These are phyloP conservation scores for Eucalyptus sp. DNA, from an alignment of 345 rosid species.

Conservation along the genomic window DNA sequence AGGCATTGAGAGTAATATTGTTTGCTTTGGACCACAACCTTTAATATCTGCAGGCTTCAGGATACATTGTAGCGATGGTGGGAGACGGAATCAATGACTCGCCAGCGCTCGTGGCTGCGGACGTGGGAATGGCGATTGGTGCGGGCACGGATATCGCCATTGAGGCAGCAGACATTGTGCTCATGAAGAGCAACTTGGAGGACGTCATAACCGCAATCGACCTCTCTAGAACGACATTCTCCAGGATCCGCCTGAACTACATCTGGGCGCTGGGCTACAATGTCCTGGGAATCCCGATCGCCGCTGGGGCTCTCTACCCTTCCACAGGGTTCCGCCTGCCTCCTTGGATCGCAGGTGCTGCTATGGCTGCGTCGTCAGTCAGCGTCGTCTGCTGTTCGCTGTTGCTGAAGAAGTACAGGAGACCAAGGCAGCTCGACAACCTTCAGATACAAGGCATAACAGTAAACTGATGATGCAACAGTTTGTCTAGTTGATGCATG, in stretches of 20 bases:
- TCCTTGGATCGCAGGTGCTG: conserved; percentile 98
- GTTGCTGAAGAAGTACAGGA: conserved; percentile 54
- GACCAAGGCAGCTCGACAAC: conserved; percentile 54
- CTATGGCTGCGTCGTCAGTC: conserved; percentile 97
- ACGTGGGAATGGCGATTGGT: conserved; percentile 95
- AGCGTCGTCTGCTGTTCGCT: conserved; percentile 90
- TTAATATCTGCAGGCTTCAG: conserved; percentile 38
- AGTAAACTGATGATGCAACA: conserved; percentile 13
- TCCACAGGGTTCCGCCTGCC: conserved; percentile 58
- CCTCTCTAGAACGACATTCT: conserved; percentile 72
- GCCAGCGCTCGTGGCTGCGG: conserved; percentile 88
- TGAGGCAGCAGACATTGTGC: conserved; percentile 93
- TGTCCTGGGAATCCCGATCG: conserved; percentile 74
- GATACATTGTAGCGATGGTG: conserved; percentile 78
- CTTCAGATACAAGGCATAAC: conserved; percentile 41
- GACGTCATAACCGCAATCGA: conserved; percentile 93
- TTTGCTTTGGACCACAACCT: neutral
- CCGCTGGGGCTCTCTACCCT: conserved; percentile 82
- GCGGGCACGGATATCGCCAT: conserved; percentile 96
- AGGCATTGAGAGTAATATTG: neutral
- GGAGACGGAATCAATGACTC: conserved; percentile 97
- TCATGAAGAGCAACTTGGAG: conserved; percentile 89
- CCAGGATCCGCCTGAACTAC: conserved; percentile 81
- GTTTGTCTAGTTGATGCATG: neutral
- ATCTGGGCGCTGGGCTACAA: conserved; percentile 96